Conservation (phyloP, 1,139 yeast genomes). For the Pichia sp. region DNA sequence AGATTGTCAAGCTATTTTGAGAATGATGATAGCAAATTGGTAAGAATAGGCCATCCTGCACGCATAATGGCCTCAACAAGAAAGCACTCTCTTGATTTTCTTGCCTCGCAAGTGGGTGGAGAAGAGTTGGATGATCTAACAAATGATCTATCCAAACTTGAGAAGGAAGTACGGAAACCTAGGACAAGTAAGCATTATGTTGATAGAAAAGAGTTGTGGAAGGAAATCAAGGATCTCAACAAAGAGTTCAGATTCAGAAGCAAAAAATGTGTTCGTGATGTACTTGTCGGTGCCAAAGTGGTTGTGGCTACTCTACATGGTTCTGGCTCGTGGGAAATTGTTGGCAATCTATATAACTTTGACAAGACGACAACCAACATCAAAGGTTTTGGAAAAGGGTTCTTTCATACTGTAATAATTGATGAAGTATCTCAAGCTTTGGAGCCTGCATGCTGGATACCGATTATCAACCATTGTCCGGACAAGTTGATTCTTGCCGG, state of each 20-base stretch:
- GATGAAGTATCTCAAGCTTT: conserved; percentile 94
- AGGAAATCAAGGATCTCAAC: conserved; percentile 61
- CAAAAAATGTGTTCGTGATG: conserved; percentile 54
- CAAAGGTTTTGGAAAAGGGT: conserved; percentile 16
- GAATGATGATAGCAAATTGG: conserved; percentile 42
- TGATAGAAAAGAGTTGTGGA: conserved; percentile 65
- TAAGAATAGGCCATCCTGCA: conserved; percentile 93
- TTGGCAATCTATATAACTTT: conserved; percentile 34
- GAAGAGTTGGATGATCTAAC: conserved; percentile 52
- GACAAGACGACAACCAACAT: neutral
- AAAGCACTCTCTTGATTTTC: conserved; percentile 71
- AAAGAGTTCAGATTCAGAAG: conserved; percentile 70
- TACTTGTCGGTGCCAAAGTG: conserved; percentile 60
- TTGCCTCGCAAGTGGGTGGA: conserved; percentile 55
- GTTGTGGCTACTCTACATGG: conserved; percentile 86
- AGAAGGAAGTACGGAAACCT: conserved; percentile 58
- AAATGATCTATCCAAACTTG: conserved; percentile 58
- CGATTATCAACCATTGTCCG: conserved; percentile 58
- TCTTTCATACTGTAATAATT: conserved; percentile 76
- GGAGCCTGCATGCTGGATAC: conserved; percentile 98
- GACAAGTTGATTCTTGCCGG: conserved; percentile 71
- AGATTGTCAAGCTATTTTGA: conserved; percentile 44
- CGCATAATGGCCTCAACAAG: conserved; percentile 61
- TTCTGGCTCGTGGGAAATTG: conserved; percentile 67
- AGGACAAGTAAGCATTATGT: conserved; percentile 43